Evolutionary conservation across 345 rosid genomes (phyloP).

Genomic region (Erucastrum elatum): DNA sequence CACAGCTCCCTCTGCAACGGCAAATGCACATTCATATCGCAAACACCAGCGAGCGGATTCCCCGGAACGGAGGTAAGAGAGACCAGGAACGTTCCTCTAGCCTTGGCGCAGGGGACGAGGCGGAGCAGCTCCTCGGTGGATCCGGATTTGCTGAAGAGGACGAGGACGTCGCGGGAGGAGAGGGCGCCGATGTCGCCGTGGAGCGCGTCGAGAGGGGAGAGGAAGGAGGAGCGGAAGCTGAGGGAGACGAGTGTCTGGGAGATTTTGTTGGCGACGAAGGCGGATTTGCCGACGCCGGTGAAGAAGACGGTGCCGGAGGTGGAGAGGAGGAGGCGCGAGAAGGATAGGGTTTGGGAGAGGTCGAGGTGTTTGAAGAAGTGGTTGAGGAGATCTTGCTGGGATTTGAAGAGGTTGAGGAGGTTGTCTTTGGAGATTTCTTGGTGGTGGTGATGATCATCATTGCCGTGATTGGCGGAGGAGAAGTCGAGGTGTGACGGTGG

Average conservation of each 20-base stretch:
- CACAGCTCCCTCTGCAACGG: slow-evolving; percentile 90
- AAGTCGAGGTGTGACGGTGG: not conserved
- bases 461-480: not conserved
- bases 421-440: slow-evolving; percentile 49
- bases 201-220: slow-evolving; percentile 88
- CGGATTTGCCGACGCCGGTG: slow-evolving; percentile 95
- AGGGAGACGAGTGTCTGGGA: slow-evolving; percentile 89
- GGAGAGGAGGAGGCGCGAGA: slow-evolving; percentile 69
- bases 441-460: not conserved
- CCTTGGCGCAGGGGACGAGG: slow-evolving; percentile 85
- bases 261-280: slow-evolving; percentile 90
- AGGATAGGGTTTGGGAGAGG: slow-evolving; percentile 64
- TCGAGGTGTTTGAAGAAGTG: slow-evolving; percentile 85
- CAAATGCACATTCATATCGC: slow-evolving; percentile 84
- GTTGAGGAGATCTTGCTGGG: slow-evolving; percentile 89
- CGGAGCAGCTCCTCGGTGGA: slow-evolving; percentile 87
- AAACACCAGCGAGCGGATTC: slow-evolving; percentile 60
- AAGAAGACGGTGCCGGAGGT: slow-evolving; percentile 70
- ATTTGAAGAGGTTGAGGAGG: slow-evolving; percentile 76
- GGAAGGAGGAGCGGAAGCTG: slow-evolving; percentile 70
- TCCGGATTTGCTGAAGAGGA: slow-evolving; percentile 87
- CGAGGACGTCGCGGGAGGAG: slow-evolving; percentile 54
- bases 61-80: slow-evolving; percentile 78
- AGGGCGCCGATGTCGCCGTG: slow-evolving; percentile 92
- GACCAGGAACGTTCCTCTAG: slow-evolving; percentile 70